Percentiles rank a stretch among this genome's conserved stretches.
These are phyloP conservation scores for Lanmaoa pseudosensibilis DNA, from an alignment of 768 basidiomycete species.

Conservation along the genomic window DNA sequence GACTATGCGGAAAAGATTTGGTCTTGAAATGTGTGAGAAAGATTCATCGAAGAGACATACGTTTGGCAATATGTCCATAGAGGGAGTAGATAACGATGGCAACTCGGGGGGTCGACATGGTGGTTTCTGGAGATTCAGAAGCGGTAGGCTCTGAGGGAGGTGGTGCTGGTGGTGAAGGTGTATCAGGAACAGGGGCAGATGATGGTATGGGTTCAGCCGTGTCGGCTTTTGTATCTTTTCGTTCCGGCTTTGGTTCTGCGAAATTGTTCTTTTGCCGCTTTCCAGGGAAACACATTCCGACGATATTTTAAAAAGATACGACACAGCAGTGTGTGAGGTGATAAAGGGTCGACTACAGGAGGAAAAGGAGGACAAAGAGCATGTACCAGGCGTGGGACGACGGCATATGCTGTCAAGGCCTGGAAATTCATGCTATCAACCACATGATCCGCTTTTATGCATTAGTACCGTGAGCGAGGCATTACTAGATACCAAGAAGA, in stretches of 20 bases:
- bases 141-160: background rate
- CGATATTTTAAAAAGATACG: background rate
- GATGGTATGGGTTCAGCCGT: slow-evolving; percentile 1
- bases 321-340: slow-evolving; percentile 8
- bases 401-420: slow-evolving; percentile 9
- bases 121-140: background rate
- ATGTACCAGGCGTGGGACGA: slow-evolving; percentile 29
- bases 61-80: slow-evolving; percentile 49
- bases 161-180: background rate
- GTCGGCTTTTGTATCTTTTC: slow-evolving; percentile 15
- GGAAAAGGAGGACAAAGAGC: background rate
- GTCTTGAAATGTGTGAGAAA: background rate
- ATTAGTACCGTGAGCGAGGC: slow-evolving; percentile 2
- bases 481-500: background rate
- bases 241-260: slow-evolving; percentile 24
- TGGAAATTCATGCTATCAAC: slow-evolving; percentile 7
- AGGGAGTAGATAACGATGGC: slow-evolving; percentile 52
- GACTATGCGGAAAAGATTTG: slow-evolving; percentile 14
- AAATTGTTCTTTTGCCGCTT: slow-evolving; percentile 38
- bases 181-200: slow-evolving; percentile 3
- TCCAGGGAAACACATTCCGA: slow-evolving; percentile 41
- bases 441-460: slow-evolving; percentile 20
- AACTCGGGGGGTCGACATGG: slow-evolving; percentile 35
- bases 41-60: slow-evolving; percentile 31
- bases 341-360: background rate